Conservation (phyloP, 345 rosid species). For the Lumnitzera littorea region DNA sequence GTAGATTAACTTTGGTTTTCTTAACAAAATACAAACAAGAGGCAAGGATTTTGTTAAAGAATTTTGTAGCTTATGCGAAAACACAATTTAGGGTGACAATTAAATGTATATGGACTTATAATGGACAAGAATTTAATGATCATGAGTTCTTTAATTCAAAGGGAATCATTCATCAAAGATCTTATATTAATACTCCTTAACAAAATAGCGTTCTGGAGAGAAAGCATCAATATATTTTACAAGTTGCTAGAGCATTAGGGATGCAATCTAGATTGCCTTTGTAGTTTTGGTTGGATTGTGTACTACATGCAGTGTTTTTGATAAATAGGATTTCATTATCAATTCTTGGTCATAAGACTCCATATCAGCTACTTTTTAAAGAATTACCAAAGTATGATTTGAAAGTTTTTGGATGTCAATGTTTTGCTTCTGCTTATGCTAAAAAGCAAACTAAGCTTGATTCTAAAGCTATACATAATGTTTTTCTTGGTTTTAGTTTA, state of each 20-base stretch:
- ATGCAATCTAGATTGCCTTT: neutral
- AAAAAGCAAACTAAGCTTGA: neutral
- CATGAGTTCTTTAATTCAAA: neutral
- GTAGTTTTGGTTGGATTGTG: neutral
- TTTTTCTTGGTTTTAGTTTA: no score
- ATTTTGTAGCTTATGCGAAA: no score
- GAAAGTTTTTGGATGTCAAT: neutral
- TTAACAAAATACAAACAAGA: neutral
- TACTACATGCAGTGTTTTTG: neutral
- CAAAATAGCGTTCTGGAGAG: neutral
- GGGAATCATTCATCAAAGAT: neutral
- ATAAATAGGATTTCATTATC: neutral
- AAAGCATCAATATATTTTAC: neutral
- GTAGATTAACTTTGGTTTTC: neutral
- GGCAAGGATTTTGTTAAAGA: no score
- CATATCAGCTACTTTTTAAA: neutral
- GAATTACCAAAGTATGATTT: neutral
- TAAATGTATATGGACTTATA: neutral
- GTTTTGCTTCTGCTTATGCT: neutral
- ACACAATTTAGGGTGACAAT: neutral
- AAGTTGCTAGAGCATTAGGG: neutral
- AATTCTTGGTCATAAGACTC: neutral
- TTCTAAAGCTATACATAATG: neutral
- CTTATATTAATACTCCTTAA: neutral
- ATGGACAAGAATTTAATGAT: neutral